These are phyloP conservation scores for Tilletia caries DNA, from an alignment of 1,284 basidiomycete species.

Conservation along the genomic window DNA sequence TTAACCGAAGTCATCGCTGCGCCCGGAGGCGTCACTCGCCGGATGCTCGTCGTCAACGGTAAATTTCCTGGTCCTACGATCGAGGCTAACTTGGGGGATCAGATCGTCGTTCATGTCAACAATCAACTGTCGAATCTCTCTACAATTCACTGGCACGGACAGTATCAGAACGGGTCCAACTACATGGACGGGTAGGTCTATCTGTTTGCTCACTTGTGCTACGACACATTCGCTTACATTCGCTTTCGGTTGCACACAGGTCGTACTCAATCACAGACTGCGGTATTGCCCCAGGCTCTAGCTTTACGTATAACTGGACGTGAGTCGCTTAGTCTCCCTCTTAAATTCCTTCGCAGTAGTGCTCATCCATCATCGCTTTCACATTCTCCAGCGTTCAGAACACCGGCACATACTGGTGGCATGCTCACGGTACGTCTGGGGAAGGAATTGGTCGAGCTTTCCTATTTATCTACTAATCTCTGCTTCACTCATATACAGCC, in stretches of 20 bases:
- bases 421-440: too few relatives aligned
- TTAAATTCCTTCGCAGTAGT: not conserved
- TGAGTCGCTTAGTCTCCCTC: not conserved
- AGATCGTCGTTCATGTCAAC: conserved; percentile 36
- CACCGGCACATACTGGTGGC: conserved; percentile 58
- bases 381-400: conserved; percentile 35
- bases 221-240: not conserved
- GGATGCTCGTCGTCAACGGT: conserved; percentile 43
- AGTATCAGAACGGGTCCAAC: conserved; percentile 42
- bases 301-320: conserved; percentile 28
- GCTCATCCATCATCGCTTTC: too few relatives aligned
- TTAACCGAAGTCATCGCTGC: conserved; percentile 28
- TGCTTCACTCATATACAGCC: too few relatives aligned
- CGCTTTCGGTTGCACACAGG: not conserved
- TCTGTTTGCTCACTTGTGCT: not conserved
- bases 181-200: conserved; percentile 37
- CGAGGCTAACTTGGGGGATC: conserved; percentile 47
- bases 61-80: conserved; percentile 42
- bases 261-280: conserved; percentile 42
- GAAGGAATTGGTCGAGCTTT: too few relatives aligned
- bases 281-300: conserved; percentile 38
- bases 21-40: conserved; percentile 39
- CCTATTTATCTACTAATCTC: too few relatives aligned
- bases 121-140: conserved; percentile 36
- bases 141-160: conserved; percentile 50